phyloP scores from a whole-genome alignment of 2,329 filamentous ascomycete genomes.

The Stagonosporopsis chrysanthemi region DNA sequence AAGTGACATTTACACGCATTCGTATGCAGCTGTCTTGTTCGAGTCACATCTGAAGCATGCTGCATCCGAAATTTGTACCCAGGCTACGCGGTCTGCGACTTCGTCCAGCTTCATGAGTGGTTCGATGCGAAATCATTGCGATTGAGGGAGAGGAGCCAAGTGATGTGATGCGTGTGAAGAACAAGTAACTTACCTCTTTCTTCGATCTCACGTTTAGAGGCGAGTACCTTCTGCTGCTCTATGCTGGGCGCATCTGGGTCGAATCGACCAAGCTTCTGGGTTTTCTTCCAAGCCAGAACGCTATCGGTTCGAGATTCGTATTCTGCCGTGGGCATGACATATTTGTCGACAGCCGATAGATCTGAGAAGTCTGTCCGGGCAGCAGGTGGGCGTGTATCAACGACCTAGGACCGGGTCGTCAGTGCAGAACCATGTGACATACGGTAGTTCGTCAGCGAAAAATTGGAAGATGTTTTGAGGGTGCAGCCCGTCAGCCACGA shows the following conservation, averaged over 20 bases:
- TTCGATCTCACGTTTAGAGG: conserved; percentile 73
- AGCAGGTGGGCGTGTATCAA: conserved; percentile 78
- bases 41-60: conserved; percentile 28
- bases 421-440: conserved; percentile 28
- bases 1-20: background rate
- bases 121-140: conserved; percentile 15
- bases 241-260: conserved; percentile 81
- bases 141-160: conserved; percentile 5
- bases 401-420: conserved; percentile 64
- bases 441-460: conserved; percentile 22
- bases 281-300: conserved; percentile 93
- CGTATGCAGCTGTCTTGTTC: conserved; percentile 28
- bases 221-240: conserved; percentile 74
- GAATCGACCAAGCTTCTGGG: conserved; percentile 95
- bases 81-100: conserved; percentile 10
- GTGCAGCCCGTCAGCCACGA: background rate
- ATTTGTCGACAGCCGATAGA: conserved; percentile 83
- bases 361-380: conserved; percentile 83
- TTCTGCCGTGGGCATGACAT: conserved; percentile 82
- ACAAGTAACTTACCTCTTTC: conserved; percentile 64
- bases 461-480: conserved; percentile 2
- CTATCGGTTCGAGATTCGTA: conserved; percentile 88
- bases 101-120: conserved; percentile 10
- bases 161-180: conserved; percentile 11
- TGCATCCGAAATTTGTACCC: conserved; percentile 6